Base-by-base conservation (phyloP, 345 rosid genomes). In the Eucalyptus victrix region DNA sequence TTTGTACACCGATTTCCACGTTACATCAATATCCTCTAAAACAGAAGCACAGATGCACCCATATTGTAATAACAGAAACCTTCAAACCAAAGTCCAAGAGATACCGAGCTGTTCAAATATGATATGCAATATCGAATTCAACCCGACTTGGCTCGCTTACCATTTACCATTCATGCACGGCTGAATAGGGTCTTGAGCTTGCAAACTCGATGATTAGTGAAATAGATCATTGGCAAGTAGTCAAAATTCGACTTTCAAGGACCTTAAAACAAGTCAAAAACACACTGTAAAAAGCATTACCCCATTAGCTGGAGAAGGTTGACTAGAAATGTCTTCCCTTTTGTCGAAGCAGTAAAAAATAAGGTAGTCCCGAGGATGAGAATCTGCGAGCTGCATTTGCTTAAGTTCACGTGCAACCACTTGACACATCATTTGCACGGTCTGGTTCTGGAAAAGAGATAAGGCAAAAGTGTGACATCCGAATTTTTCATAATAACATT, bases 311-410 rank as follows among this genome's bases (percentile, higher is more conserved):
- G 85, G 89, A 47, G 90, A 67, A 86, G 67, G 86, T 37, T 50
- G 40, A 40, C 76, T 11, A 21, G 69, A 51, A 40, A 34, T 88
- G 5, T 92, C 80, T 91, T 97, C 99, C 88, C 96, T 92, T 17
- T 95, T 97, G 87, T 96, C 99, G 86, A 97, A 91, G 89, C 98
- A 97, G 91, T 94, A 97, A 93, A 98, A 98, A 96, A 95, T 98
- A 56, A 98, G 98, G 94, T 96, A 97, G 87, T 98, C 98, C 83
- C 89, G 95, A 80, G 99, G 99, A 92, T 94, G 96, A 44, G 95
- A 90, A 87, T 94, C 95, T 89, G 51, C 86, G 44, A 91, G 90
- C 67, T 93, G 88, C 96, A 90, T 92, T 37, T 93, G 86, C 90
- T 94, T 93, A 86, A 98, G 92, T 88, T 92, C 98, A 87, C 30